Evolutionary conservation across 805 yeast species (phyloP), one percentile per base, ranked within the genome.

Genomic region (Lachancea thermotolerans): DNA sequence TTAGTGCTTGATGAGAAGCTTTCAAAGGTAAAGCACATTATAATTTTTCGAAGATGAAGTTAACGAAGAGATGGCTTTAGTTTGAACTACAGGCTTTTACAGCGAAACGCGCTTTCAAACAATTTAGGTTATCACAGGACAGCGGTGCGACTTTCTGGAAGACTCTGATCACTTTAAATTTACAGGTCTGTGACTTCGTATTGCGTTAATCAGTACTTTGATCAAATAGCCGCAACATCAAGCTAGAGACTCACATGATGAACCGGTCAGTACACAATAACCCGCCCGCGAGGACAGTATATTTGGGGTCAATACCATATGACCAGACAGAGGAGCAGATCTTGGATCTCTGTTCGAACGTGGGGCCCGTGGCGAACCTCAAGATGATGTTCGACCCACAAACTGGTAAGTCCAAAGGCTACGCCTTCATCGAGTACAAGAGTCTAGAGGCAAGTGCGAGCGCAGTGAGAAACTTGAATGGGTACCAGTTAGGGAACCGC

Each of bases 291-390:
- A 50, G 65, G 47, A 77, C 76, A 30, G 83, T 88, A 2, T 85
- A 85, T 56, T 77, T 90, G 35, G 95, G 96, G 2, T 82, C 87
- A 12, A 85, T 91, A 33, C 98, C 98, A 1, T 88, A 81, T 60
- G 97, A 91, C 57, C 88, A 85, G 58, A 85, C 96, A 0, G 98
- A 91, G 61, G 95, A 88, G 55, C 97, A 90, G 62, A 82, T 91
- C n/a, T 66, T 78, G 53, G 95, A 86, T 51, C 78, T 91, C 11
- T 95, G 95, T 49, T 72, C 74, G 46, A 81, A 95, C 1, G 93
- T 87, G 2, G 98, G 97, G 1, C 96, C 97, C 0, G 91, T 91
- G 1, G 74, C 77, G 21, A 78, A 77, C 45, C 69, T 87, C 48
- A 81, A 82, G 59, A 73, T 91, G 58, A 74, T 87, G 62, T 87